Percentiles rank a stretch among this genome's conserved stretches.
Evolutionary conservation across 106 monocot genomes (phyloP).

Genomic region (Allium cepa): DNA sequence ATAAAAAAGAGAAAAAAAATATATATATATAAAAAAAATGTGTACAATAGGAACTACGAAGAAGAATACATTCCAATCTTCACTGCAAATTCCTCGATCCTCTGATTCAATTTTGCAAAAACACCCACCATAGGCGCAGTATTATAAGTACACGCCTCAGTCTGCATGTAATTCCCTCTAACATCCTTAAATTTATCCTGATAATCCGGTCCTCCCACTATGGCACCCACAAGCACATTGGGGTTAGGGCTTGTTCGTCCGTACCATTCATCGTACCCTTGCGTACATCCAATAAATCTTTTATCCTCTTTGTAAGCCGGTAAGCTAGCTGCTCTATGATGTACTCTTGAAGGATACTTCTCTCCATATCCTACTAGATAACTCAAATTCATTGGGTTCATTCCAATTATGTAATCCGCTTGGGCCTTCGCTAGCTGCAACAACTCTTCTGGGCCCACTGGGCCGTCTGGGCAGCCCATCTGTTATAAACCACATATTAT

Average conservation of each 20-base stretch:
- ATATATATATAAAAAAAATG: background rate
- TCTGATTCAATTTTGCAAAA: constrained; percentile 51
- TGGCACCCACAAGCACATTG: constrained; percentile 64
- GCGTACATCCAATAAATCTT: constrained; percentile 83
- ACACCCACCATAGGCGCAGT: constrained; percentile 84
- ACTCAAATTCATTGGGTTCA: constrained; percentile 52
- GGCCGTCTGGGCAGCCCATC: constrained; percentile 26
- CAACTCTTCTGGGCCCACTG: constrained; percentile 15
- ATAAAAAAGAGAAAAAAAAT: too few relatives aligned
- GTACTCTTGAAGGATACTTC: constrained; percentile 52
- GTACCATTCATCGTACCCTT: constrained; percentile 87
- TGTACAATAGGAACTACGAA: background rate
- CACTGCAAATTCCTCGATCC: background rate
- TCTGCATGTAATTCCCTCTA: constrained; percentile 83
- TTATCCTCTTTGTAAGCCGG: constrained; percentile 58
- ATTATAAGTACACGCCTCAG: constrained; percentile 93
- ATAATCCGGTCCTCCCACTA: constrained; percentile 77
- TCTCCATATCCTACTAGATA: constrained; percentile 70
- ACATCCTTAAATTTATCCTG: constrained; percentile 52
- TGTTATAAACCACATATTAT: background rate
- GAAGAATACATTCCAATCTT: background rate
- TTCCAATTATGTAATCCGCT: constrained; percentile 68
- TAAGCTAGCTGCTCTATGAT: constrained; percentile 69
- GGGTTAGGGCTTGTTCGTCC: constrained; percentile 49
- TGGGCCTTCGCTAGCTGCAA: constrained; percentile 33